These are phyloP conservation scores for Tulasnella sp. DNA, from an alignment of 768 basidiomycete species.

Conservation along the genomic window DNA sequence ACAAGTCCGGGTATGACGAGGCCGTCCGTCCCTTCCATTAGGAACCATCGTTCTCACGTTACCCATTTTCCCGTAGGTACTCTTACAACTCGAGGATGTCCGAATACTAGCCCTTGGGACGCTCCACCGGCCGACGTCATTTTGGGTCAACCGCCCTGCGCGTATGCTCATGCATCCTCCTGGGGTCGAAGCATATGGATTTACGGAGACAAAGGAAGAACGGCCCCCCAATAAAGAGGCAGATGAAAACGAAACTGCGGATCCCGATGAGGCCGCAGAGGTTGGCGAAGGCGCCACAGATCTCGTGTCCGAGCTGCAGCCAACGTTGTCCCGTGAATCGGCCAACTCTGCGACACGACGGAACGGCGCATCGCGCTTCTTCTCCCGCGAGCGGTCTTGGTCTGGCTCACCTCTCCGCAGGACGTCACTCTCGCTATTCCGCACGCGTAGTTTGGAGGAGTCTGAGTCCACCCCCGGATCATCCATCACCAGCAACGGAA, in stretches of 20 bases:
- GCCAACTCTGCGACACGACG: not conserved
- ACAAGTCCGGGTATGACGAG: constrained; percentile 42
- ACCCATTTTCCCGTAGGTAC: constrained; percentile 34
- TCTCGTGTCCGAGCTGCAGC: not conserved
- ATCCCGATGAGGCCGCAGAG: not conserved
- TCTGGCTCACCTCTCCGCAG: too few species aligned
- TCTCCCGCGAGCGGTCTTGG: not conserved
- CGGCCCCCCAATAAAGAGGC: not conserved
- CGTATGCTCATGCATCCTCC: constrained; percentile 57
- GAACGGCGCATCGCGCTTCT: not conserved
- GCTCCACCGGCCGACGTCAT: constrained; percentile 40
- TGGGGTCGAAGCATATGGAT: constrained; percentile 25
- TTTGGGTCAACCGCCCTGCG: constrained; percentile 59
- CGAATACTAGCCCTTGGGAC: constrained; percentile 64
- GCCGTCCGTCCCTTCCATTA: constrained; percentile 16
- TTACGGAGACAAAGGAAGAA: too few species aligned
- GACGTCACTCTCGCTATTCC: not conserved
- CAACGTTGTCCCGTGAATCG: constrained; percentile 5
- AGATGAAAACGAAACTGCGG: not conserved
- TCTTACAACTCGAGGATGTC: constrained; percentile 59
- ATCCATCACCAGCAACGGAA: not conserved
- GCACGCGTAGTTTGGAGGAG: constrained; percentile 10
- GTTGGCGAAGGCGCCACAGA: not conserved
- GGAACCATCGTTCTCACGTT: not conserved
- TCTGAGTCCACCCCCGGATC: not conserved